A percentile compares a stretch with the other conserved stretches of the same genome.
Evolutionary conservation across 306 rosid genomes (phyloP).

Genomic region (Vigna reflexopilosa): DNA sequence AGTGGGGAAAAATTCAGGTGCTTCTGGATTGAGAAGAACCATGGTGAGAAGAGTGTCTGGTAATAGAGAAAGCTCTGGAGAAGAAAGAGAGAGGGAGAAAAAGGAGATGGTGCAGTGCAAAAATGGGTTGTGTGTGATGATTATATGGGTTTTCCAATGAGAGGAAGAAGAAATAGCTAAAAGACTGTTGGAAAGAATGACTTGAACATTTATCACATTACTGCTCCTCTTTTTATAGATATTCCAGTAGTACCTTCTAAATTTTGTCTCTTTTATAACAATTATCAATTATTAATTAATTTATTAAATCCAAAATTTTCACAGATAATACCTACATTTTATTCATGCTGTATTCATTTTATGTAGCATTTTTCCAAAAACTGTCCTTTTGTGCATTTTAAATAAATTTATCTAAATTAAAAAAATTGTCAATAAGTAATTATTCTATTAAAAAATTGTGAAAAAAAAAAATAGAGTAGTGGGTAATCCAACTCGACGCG

Average conservation of each 20-base stretch:
- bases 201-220: neutral
- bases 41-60: neutral
- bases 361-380: too few species aligned
- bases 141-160: neutral
- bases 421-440: too few species aligned
- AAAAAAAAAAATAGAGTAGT: too few species aligned
- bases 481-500: too few species aligned
- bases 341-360: too few species aligned
- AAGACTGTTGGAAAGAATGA: neutral
- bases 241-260: neutral
- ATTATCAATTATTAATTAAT: too few species aligned
- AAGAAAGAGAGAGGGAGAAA: neutral
- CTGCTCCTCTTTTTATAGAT: neutral
- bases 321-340: too few species aligned
- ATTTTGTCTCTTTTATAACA: neutral
- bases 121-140: neutral
- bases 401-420: too few species aligned
- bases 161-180: slow-evolving; percentile 2
- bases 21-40: neutral
- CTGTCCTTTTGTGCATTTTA: too few species aligned
- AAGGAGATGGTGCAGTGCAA: neutral
- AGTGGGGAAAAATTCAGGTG: neutral
- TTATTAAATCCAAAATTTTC: too few species aligned
- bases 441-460: too few species aligned
- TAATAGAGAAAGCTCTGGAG: neutral